Evolutionary conservation across 1,284 basidiomycete genomes (phyloP).

Genomic region (Ustilago cynodontis): DNA sequence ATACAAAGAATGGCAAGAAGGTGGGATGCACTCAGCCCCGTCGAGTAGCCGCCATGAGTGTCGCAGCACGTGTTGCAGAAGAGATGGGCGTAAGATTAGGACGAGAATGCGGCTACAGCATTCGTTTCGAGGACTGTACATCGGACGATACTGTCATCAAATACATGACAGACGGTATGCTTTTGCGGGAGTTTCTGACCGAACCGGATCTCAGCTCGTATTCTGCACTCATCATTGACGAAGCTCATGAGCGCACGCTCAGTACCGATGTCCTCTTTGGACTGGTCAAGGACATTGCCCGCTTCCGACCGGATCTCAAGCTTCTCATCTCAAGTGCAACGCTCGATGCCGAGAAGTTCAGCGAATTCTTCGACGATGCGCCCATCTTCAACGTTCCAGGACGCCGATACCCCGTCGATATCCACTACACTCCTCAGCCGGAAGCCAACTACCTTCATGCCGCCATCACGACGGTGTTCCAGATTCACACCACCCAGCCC

Average conservation of each 20-base stretch:
- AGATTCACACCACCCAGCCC: constrained; percentile 98
- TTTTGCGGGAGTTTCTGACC: constrained; percentile 68
- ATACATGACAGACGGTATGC: constrained; percentile 70
- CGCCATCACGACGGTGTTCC: constrained; percentile 97
- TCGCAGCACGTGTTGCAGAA: constrained; percentile 97
- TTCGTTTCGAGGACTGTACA: constrained; percentile 99
- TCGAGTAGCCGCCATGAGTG: constrained; percentile 98
- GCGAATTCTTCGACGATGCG: constrained; percentile 68
- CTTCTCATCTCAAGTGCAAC: constrained; percentile 68
- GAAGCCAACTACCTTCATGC: constrained; percentile 88
- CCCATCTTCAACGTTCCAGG: constrained; percentile 80
- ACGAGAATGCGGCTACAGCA: constrained; percentile 93
- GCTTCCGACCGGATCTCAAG: constrained; percentile 67
- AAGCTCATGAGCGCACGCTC: constrained; percentile 69
- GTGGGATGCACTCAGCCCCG: constrained; percentile 98
- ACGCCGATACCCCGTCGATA: constrained; percentile 96
- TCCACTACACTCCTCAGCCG: constrained; percentile 80
- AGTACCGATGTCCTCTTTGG: constrained; percentile 68
- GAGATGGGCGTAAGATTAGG: constrained; percentile 97
- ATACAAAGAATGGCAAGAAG: constrained; percentile 84
- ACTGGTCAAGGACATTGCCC: constrained; percentile 68
- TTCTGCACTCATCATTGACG: constrained; percentile 68
- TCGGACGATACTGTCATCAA: constrained; percentile 78
- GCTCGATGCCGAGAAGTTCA: constrained; percentile 68
- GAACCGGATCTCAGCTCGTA: constrained; percentile 66